Evolutionary conservation across 257 asterid species (phyloP), one percentile per base, ranked within the genome.

Genomic region (Petunia axillaris): DNA sequence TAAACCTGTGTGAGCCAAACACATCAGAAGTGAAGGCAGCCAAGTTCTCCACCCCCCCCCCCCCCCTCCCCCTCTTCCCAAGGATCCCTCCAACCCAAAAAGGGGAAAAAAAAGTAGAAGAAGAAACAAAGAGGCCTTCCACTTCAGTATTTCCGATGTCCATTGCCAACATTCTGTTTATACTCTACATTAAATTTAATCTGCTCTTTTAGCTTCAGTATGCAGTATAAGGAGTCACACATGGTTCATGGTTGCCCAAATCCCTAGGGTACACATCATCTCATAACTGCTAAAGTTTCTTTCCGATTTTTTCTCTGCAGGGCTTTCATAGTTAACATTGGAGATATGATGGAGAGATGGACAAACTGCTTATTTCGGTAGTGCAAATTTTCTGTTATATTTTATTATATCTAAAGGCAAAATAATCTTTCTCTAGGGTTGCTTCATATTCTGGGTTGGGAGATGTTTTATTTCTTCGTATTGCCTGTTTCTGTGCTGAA

Each of bases 261-360:
- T 39, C 54, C 40, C 38, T 25, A 9, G 14, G n/a, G 53, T 59
- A 9, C 5, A 48, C 5, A 48, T 43, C 52, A 62, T 78, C 39
- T 63, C 63, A 14, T 48, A 36, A 78, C 46, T 35, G 35, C 76
- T 48, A 16, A 46, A 63, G 1, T 53, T 40, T 59, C 43, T 79
- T 16, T 54, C 48, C 50, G 55, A 53, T 75, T 80, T 80, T 75
- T 41, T 25, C 14, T 81, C 68, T 87, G 50, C 87, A 90, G 94
- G 85, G 86, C 94, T 50, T 87, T 89, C 78, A 82, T 90, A 82
- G 91, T 90, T 76, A 90, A 89, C 84, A 89, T 89, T 41, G 94
- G 93, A 59, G 94, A 90, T 87, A 40, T 89, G 89, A 84, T 85
- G 91, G 93, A 90, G 87, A 85, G 93, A 79, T 90, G 94, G 94